Percentiles rank a stretch among this genome's conserved stretches.
Conservation (phyloP, 1,284 basidiomycete species). For the Mycosarcoma maydis region DNA sequence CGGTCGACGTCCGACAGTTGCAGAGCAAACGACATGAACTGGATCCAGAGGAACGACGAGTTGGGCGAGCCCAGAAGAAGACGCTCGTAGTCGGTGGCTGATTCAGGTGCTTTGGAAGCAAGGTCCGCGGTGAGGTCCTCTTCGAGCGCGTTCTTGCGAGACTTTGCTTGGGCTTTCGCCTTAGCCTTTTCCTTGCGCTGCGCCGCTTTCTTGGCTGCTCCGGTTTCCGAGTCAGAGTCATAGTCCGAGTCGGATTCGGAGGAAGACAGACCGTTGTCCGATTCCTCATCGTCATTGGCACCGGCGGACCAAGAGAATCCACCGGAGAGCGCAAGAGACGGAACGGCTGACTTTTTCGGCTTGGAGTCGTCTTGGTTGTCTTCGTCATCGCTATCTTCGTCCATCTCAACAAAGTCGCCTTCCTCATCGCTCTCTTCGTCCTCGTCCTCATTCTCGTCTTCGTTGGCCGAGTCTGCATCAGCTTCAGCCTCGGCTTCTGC, state of each 20-base stretch:
- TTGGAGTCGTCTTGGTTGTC: slow-evolving; percentile 22
- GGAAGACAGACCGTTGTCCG: slow-evolving; percentile 10
- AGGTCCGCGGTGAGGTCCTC: slow-evolving; percentile 63
- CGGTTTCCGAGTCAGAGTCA: slow-evolving; percentile 64
- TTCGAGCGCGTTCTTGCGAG: slow-evolving; percentile 27
- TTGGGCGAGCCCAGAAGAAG: slow-evolving; percentile 93
- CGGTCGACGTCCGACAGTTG: slow-evolving; percentile 94
- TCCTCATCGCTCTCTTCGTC: slow-evolving; percentile 42
- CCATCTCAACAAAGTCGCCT: slow-evolving; percentile 51
- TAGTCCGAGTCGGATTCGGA: slow-evolving; percentile 21
- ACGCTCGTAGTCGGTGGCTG: slow-evolving; percentile 92
- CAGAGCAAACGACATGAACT: slow-evolving; percentile 98
- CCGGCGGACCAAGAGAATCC: slow-evolving; percentile 72
- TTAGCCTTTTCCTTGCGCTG: slow-evolving; percentile 23
- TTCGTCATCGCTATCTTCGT: slow-evolving; percentile 49
- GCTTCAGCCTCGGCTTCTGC: slow-evolving; percentile 54
- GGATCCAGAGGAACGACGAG: slow-evolving; percentile 97
- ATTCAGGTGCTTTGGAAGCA: slow-evolving; percentile 74
- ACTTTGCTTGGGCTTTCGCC: slow-evolving; percentile 28
- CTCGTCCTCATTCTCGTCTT: slow-evolving; percentile 49
- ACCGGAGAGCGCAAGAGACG: slow-evolving; percentile 68
- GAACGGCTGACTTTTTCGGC: slow-evolving; percentile 35
- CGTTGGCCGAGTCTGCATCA: slow-evolving; percentile 42
- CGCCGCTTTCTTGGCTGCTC: slow-evolving; percentile 63
- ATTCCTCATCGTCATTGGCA: slow-evolving; percentile 53